Evolutionary conservation across 352 stramenopile genomes (phyloP).

Genomic region (Phytopythium aichiense): DNA sequence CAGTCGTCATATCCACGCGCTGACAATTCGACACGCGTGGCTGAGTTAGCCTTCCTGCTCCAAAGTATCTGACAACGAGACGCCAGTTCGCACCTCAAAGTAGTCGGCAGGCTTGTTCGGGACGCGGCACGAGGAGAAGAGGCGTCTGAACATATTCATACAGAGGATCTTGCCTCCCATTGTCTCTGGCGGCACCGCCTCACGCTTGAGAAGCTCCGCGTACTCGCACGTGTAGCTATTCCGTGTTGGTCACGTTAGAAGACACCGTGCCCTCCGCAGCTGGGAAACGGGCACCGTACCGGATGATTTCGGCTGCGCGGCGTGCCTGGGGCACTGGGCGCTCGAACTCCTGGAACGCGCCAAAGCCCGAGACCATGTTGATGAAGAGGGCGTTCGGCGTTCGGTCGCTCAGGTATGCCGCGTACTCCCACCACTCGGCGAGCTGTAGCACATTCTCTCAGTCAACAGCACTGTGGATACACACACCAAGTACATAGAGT

Average conservation of each 20-base stretch:
- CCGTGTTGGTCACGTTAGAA: conserved; percentile 27
- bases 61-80: not conserved
- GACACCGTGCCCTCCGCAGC: conserved; percentile 18
- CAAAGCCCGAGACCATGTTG: conserved; percentile 95
- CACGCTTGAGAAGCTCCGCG: conserved; percentile 80
- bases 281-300: conserved; percentile 8
- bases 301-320: conserved; percentile 54
- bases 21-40: not conserved
- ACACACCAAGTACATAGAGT: not conserved
- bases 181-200: conserved; percentile 75
- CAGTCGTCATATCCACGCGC: conserved; percentile 24
- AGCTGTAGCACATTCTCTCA: conserved; percentile 25
- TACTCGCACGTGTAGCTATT: conserved; percentile 76
- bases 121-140: conserved; percentile 91
- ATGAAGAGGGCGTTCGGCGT: conserved; percentile 89
- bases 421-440: conserved; percentile 92
- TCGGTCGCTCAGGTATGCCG: conserved; percentile 68
- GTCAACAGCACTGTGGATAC: not conserved
- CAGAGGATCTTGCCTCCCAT: conserved; percentile 88
- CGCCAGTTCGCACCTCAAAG: conserved; percentile 28
- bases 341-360: conserved; percentile 89
- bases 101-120: conserved; percentile 46
- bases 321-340: conserved; percentile 51
- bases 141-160: conserved; percentile 83
- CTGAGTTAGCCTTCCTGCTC: not conserved